Evolutionary conservation across 176 grass and related monocot species (phyloP), one percentile per base, ranked within the genome.

Genomic region (Eleusine indica): DNA sequence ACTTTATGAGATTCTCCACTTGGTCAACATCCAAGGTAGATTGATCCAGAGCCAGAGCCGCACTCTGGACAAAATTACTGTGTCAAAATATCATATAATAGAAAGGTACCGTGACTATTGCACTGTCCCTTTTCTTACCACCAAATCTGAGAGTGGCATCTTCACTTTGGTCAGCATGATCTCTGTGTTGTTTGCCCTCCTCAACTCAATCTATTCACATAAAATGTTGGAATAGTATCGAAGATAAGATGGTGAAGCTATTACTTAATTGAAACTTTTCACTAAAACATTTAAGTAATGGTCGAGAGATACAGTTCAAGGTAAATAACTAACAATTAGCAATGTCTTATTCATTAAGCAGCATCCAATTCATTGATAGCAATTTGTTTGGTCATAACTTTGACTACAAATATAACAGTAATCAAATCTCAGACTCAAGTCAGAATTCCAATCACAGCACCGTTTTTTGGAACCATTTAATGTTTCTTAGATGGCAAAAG

Each of bases 101-200:
- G 18, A 17, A 28, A 74, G 37, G 68, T 61, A 83, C 18, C 18
- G 70, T 42, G 73, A 52, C 12, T 79, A 69, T 74, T 75, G 14
- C 22, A 29, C 11, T 62, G 70, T 38, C n/a, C 60, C 51, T 46
- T 88, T 49, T 64, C 85, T 88, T 96, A 99, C 96, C 93, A 99
- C 90, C 83, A 99, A 85, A 71, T 99, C 96, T 75, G 96, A 52
- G 57, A 96, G 81, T 41, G 96, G 96, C 91, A 99, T 99, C 77
- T 99, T 99, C 74, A 99, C 91, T 92, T 99, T 99, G 66, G 91
- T 94, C 67, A 99, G 77, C 96, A 99, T 99, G 86, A 99, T 99
- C 78, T 94, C 93, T 41, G 91, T 92, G 86, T 99, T 99, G 79
- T 99, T 99, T 78, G 93, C 96, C 39, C 96, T 90, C 89, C 93